These are phyloP conservation scores for Pseudogymnoascus destructans DNA, from an alignment of 2,329 filamentous ascomycete genomes.

Conservation along the genomic window DNA sequence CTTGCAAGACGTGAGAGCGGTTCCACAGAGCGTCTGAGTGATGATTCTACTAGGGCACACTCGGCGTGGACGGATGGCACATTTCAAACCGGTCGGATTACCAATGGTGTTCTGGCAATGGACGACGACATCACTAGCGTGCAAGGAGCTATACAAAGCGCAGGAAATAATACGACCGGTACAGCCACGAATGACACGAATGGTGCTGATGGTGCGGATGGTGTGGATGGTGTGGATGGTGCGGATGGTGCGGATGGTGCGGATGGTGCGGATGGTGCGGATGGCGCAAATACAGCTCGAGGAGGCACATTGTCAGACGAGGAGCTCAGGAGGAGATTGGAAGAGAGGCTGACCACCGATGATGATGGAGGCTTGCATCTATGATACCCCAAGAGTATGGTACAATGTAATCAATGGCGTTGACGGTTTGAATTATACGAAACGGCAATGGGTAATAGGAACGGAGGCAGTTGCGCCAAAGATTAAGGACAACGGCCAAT, in stretches of 20 bases:
- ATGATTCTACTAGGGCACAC: slow-evolving; percentile 11
- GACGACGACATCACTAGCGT: slow-evolving; percentile 23
- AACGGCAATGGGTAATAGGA: not conserved
- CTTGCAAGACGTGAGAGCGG: slow-evolving; percentile 8
- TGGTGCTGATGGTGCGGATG: not conserved
- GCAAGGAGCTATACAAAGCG: not conserved
- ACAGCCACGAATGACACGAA: slow-evolving; percentile 11
- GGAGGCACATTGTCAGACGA: slow-evolving; percentile 44
- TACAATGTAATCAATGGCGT: not conserved
- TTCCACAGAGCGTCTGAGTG: slow-evolving; percentile 1
- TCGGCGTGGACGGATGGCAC: slow-evolving; percentile 49
- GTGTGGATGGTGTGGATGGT: too few species aligned
- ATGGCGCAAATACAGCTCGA: not conserved
- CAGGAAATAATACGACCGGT: slow-evolving; percentile 8
- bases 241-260: slow-evolving; percentile 11
- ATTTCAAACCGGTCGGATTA: slow-evolving; percentile 46
- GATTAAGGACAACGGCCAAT: not conserved
- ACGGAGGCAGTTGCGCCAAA: not conserved
- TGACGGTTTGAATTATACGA: not conserved
- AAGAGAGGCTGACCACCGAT: slow-evolving; percentile 39
- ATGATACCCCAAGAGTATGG: slow-evolving; percentile 26
- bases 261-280: not conserved
- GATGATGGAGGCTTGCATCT: slow-evolving; percentile 50
- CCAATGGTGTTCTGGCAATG: slow-evolving; percentile 37
- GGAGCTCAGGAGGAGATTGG: slow-evolving; percentile 42